Evolutionary conservation across 164 flowering plant species (phyloP), one percentile per base, ranked within the genome.

Genomic region (Berberis thunbergii): DNA sequence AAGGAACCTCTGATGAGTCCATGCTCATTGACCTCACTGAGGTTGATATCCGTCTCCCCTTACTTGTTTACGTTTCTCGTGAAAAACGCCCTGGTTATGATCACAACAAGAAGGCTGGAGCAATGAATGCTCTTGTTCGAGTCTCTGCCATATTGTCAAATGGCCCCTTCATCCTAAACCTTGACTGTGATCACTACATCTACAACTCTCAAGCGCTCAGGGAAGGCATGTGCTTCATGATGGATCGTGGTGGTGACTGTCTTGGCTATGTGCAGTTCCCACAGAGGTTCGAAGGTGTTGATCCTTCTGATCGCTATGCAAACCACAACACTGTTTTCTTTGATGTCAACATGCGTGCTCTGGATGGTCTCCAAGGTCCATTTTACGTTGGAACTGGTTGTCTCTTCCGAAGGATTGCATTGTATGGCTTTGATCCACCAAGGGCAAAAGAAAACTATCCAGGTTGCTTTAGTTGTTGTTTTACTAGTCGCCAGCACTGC

Each of bases 341-440:
- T 62, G 97, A 91, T 73, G 85, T 80, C 60, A 88, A 88, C 64
- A 85, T 91, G 96, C 78, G 96, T 0, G 96, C 94, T 7, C 90
- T 91, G 48, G 98, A 91, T 73, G 98, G 98, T 6, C 75, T 91
- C 53, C 97, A 91, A 59, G 97, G 97, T 6, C 97, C 97, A 0
- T 82, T 88, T 9, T 91, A 91, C 76, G 98, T 91, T 4, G 98
- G 98, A 8, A 91, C 98, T 7, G 98, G 98, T n/a, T 91, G 98
- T 66, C 86, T 91, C 44, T 91, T 91, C 59, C 79, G 95, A 3
- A 75, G 98, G 53, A 77, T 81, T 41, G 98, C 98, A 6, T 81
- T 91, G 26, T 91, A 89, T 54, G 91, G 92, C 0, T 91, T 84
- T 64, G 95, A 89, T 13, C 98, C 98, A 7, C 96, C 97, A 38